Percentiles rank a stretch among this genome's conserved stretches.
phyloP scores from a whole-genome alignment of 805 yeast species.

The Pichia deserticola region DNA sequence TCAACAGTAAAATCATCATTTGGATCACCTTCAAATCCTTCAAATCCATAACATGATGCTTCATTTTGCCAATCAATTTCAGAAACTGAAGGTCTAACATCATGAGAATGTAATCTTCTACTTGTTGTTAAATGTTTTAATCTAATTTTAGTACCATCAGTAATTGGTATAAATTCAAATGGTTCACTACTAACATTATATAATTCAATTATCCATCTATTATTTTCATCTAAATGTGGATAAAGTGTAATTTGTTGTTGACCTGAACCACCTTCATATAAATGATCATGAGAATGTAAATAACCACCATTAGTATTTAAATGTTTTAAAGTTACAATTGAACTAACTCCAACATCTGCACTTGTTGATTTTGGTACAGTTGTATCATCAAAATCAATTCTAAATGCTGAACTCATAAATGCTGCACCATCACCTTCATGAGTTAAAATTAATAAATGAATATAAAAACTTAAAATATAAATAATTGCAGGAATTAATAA shows the following conservation, averaged over 20 bases:
- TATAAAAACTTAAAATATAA: conserved; percentile 50
- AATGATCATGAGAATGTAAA: conserved; percentile 70
- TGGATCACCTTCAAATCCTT: conserved; percentile 74
- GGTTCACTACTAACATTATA: conserved; percentile 54
- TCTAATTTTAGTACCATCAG: conserved; percentile 65
- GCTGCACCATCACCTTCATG: conserved; percentile 67
- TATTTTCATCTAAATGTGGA: conserved; percentile 71
- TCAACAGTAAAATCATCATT: conserved; percentile 79
- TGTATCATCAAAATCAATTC: conserved; percentile 54
- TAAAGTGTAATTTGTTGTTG: conserved; percentile 80
- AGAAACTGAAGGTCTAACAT: conserved; percentile 70
- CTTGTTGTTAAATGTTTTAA: conserved; percentile 50
- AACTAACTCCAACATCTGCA: conserved; percentile 69
- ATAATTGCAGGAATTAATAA: conserved; percentile 52
- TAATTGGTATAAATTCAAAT: conserved; percentile 51
- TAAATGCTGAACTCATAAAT: conserved; percentile 66
- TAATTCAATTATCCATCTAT: conserved; percentile 64
- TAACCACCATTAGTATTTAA: conserved; percentile 70
- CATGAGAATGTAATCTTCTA: conserved; percentile 76
- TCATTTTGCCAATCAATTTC: conserved; percentile 82
- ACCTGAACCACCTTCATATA: conserved; percentile 70
- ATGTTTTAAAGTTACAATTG: conserved; percentile 61
- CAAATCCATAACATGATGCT: conserved; percentile 67
- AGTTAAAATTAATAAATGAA: conserved; percentile 52
- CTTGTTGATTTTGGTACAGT: conserved; percentile 49